Conservation (phyloP, 2,329 filamentous ascomycete genomes). For the Leptographium flavum region DNA sequence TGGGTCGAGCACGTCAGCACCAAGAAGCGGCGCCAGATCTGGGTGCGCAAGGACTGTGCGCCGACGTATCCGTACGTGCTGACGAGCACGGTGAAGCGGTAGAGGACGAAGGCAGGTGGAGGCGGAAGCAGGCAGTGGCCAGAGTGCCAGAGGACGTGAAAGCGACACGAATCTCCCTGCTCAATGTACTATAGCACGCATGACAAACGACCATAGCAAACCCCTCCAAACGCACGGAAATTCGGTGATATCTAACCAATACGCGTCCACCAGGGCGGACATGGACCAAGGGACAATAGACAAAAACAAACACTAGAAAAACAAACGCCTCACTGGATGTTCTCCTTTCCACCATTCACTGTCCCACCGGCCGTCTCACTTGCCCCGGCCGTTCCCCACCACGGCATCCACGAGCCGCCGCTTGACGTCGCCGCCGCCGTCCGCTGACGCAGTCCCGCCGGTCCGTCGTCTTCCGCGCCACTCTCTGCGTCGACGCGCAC, state of each 20-base stretch:
- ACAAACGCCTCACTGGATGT: no score
- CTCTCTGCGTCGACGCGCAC: slow-evolving; percentile 70
- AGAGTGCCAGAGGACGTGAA: no score
- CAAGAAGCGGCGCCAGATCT: slow-evolving; percentile 84
- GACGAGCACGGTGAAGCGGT: background rate
- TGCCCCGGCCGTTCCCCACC: slow-evolving; percentile 18
- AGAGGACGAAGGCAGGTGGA: background rate
- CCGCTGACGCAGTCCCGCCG: slow-evolving; percentile 7
- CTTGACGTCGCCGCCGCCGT: background rate
- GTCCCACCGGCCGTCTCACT: slow-evolving; percentile 23
- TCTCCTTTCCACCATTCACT: slow-evolving; percentile 10
- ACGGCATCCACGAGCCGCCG: slow-evolving; percentile 33
- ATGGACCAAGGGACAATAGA: no score
- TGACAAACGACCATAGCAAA: no score
- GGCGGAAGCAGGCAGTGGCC: background rate
- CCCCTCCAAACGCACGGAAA: no score
- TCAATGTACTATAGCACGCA: no score
- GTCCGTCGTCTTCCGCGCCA: slow-evolving; percentile 33
- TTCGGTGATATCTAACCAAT: no score
- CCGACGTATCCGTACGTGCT: slow-evolving; percentile 44
- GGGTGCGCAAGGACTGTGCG: slow-evolving; percentile 69
- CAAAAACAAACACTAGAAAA: no score
- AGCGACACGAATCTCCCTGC: no score
- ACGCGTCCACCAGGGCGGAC: no score
- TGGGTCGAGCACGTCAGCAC: slow-evolving; percentile 80